phyloP scores from a whole-genome alignment of 1,284 basidiomycete genomes.

The Moniliella sp. region DNA sequence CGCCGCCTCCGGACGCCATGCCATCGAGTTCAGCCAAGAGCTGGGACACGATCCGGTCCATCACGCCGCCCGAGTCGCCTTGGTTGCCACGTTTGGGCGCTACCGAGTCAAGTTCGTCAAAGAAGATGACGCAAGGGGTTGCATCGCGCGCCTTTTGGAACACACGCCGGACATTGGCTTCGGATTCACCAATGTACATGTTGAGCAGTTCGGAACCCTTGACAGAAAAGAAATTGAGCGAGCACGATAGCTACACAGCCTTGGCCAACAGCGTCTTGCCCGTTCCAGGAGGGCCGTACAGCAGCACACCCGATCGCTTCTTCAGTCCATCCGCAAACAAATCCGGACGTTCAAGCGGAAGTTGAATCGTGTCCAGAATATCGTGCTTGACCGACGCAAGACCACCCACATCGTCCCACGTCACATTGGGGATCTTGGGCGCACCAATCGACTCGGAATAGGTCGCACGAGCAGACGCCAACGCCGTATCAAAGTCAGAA shows the following conservation, averaged over 20 bases:
- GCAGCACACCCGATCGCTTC: constrained; percentile 56
- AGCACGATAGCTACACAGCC: constrained; percentile 46
- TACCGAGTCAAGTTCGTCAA: constrained; percentile 38
- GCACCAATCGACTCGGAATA: constrained; percentile 86
- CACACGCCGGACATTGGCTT: constrained; percentile 37
- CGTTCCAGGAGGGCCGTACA: constrained; percentile 37
- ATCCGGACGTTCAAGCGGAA: constrained; percentile 81
- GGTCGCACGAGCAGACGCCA: constrained; percentile 51
- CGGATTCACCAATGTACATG: constrained; percentile 39
- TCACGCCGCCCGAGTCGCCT: constrained; percentile 38
- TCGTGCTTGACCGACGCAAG: constrained; percentile 68
- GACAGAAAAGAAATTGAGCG: constrained; percentile 38
- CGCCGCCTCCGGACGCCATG: constrained; percentile 35
- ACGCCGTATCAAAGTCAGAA: constrained; percentile 51
- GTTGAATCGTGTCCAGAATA: constrained; percentile 86
- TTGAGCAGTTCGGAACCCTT: constrained; percentile 38
- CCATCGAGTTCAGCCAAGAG: constrained; percentile 37
- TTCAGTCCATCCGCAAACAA: constrained; percentile 79
- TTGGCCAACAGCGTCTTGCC: constrained; percentile 38
- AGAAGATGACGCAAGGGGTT: constrained; percentile 38
- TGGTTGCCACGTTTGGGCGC: constrained; percentile 38
- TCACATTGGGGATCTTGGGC: constrained; percentile 82
- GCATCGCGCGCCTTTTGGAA: constrained; percentile 37
- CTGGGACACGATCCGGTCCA: constrained; percentile 38
- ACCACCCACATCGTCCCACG: constrained; percentile 95